Percentiles rank a stretch among this genome's conserved stretches.
These are phyloP conservation scores for Ceratocystis ficicola DNA, from an alignment of 2,329 filamentous ascomycete genomes.

Conservation along the genomic window DNA sequence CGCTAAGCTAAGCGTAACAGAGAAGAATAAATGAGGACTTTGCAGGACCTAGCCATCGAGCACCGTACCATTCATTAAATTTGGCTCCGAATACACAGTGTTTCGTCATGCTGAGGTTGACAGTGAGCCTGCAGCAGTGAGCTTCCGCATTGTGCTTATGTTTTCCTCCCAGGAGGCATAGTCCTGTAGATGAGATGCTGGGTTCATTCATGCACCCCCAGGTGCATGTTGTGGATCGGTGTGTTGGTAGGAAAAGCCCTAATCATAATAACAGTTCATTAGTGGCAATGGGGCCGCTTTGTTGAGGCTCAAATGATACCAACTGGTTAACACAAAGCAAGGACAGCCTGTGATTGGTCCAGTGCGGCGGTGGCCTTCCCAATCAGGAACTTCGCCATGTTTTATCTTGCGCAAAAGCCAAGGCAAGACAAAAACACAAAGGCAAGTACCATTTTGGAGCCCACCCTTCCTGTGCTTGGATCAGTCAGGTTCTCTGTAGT, in stretches of 20 bases:
- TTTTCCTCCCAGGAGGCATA: background rate
- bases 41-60: background rate
- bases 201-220: constrained; percentile 7
- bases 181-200: background rate
- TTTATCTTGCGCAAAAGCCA: background rate
- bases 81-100: background rate
- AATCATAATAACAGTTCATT: background rate
- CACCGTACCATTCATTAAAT: background rate
- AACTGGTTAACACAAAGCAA: background rate
- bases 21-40: background rate
- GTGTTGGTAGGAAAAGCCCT: background rate
- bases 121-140: background rate
- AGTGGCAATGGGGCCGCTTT: background rate
- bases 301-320: constrained; percentile 1
- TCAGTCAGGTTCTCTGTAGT: background rate
- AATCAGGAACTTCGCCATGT: constrained; percentile 3
- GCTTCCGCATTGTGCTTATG: background rate
- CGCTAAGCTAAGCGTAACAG: background rate
- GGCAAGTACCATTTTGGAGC: background rate
- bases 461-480: background rate
- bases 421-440: background rate
- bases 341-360: background rate
- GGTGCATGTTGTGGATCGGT: background rate
- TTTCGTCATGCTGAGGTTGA: background rate
- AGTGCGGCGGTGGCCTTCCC: background rate